Evolutionary conservation across 306 rosid genomes (phyloP).

Genomic region (Begonia masoniana): DNA sequence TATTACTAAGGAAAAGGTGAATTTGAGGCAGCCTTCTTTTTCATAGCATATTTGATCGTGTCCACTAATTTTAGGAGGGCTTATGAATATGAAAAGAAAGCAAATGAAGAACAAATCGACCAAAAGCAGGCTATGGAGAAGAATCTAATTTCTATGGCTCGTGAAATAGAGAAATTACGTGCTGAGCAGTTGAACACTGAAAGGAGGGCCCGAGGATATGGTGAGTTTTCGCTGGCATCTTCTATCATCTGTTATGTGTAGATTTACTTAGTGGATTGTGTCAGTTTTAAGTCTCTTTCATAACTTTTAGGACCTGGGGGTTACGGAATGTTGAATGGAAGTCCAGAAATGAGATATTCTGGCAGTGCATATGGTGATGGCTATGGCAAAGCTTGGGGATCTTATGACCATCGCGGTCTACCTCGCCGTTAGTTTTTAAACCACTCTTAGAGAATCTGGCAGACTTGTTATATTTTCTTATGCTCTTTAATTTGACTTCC

Average conservation of each 20-base stretch:
- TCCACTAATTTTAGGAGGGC: slow-evolving; percentile 24
- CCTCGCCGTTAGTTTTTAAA: slow-evolving; percentile 14
- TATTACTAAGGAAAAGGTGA: slow-evolving; percentile 1
- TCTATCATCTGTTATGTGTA: too few relatives aligned
- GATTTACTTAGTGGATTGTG: too few relatives aligned
- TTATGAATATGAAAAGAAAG: slow-evolving; percentile 32
- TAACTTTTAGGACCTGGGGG: slow-evolving; percentile 22
- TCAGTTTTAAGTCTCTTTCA: slow-evolving; percentile 11
- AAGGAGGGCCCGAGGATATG: slow-evolving; percentile 17
- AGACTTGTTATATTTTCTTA: too few relatives aligned
- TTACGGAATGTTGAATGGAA: slow-evolving; percentile 26
- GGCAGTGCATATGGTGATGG: slow-evolving; percentile 17
- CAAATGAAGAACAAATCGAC: slow-evolving; percentile 25
- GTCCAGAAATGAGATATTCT: slow-evolving; percentile 27
- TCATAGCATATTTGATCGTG: slow-evolving; percentile 13
- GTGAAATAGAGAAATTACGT: slow-evolving; percentile 30
- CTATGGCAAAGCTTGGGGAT: slow-evolving; percentile 20
- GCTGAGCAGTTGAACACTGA: slow-evolving; percentile 23
- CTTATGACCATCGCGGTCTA: slow-evolving; percentile 18
- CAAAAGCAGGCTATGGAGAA: slow-evolving; percentile 36
- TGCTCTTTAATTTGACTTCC: too few relatives aligned
- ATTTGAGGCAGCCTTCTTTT: slow-evolving; percentile 8
- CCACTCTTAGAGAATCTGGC: neutral
- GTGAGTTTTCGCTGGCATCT: slow-evolving; percentile 17
- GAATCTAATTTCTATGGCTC: slow-evolving; percentile 37